Evolutionary conservation across 139 green algal genomes (phyloP).

Genomic region (Chlamydomonas urium): DNA sequence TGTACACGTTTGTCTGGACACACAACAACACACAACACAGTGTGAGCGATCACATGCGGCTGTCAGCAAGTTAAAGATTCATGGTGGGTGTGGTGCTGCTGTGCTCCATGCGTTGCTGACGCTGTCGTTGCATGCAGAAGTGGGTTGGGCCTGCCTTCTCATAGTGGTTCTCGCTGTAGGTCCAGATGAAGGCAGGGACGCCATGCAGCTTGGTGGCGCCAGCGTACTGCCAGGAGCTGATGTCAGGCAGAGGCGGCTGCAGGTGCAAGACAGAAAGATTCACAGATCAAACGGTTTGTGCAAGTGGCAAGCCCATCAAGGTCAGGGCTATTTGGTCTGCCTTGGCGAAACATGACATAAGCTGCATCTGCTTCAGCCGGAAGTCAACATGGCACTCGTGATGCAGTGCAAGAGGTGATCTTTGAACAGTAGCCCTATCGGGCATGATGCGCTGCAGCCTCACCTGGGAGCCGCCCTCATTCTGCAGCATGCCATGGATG

Average conservation of each 20-base stretch:
- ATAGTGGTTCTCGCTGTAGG: neutral
- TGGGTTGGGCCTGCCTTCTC: neutral
- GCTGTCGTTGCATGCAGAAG: neutral
- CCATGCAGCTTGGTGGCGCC: neutral
- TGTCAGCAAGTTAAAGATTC: neutral
- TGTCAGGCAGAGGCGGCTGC: constrained; percentile 7
- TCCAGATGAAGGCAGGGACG: neutral
- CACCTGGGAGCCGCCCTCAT: too few species aligned
- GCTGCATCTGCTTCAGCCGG: too few species aligned
- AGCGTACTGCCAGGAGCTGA: constrained; percentile 2
- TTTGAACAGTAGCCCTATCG: too few species aligned
- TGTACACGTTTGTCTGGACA: constrained; percentile 38
- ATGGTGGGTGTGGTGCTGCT: neutral
- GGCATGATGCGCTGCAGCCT: too few species aligned
- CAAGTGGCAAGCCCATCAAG: neutral
- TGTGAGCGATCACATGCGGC: neutral
- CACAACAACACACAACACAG: neutral
- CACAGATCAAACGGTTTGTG: neutral
- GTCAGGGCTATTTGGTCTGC: too few species aligned
- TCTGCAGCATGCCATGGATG: too few species aligned
- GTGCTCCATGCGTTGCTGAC: neutral
- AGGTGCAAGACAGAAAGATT: neutral
- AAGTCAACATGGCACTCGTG: too few species aligned
- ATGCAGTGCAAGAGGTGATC: too few species aligned
- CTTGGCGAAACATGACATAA: too few species aligned